Base-by-base conservation (phyloP, 1,284 basidiomycete species). In the Gymnopus androsaceus region DNA sequence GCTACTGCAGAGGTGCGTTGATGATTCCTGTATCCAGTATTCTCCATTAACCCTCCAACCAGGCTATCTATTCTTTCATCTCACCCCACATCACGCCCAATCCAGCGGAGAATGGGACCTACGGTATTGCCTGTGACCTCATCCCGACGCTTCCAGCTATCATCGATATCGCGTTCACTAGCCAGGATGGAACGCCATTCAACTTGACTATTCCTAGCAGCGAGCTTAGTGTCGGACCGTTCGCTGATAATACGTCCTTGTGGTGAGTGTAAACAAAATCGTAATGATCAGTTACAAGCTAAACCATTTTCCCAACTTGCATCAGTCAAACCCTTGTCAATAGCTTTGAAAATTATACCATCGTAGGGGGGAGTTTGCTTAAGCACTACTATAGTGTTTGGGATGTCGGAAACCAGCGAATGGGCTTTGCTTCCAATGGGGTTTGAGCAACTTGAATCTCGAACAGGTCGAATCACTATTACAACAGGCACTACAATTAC, bases 351-450 rank as follows among this genome's bases (percentile, higher is more conserved):
- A 75, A 75, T 3, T 68, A 78, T 51, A 71, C 74, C 48, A 69
- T 82, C 42, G 74, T 83, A 33, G 81, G 80, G 12, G 81, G 75
- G 23, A 79, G 77, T 59, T 58, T 82, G 49, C 67, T 83, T 57
- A 82, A 83, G 67, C 81, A 83, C 62, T 83, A 80, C 59, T 83
- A 82, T 62, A 81, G 75, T 59, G 76, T 81, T 15, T 82, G 78
- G 79, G 81, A 83, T 65, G 69, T 83, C 31, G 76, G 73, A 46
- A 66, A 66, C 12, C 71, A 74, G 59, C 68, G 77, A 23, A 67
- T 83, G 65, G 81, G 81, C 3, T 83, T 84, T 58, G 80, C 80
- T 34, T n/a, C n/a, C n/a, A n/a, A n/a, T n/a, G n/a, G n/a, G n/a
- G n/a, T n/a, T n/a, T n/a, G n/a, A n/a, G n/a, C n/a, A n/a, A n/a